Evolutionary conservation across 495 filamentous ascomycete species (phyloP), one percentile per base, ranked within the genome.

Genomic region (Cercophora sp.): DNA sequence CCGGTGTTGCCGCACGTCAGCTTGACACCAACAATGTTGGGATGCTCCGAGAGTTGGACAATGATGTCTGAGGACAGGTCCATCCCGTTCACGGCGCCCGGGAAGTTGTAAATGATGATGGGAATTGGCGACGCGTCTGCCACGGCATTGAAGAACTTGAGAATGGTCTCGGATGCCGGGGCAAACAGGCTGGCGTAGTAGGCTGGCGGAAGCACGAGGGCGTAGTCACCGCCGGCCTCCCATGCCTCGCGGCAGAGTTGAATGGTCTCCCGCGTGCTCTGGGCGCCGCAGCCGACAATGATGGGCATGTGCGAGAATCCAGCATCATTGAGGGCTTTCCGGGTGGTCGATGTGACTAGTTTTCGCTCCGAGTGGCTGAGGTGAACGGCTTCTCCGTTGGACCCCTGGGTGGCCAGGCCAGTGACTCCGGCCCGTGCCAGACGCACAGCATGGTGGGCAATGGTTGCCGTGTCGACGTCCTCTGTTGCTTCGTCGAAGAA

Each of bases 1-100:
- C 91, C 91, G 15, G 91, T 96, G 70, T 96, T 95, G 41, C 89
- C 91, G 67, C 91, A 96, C 4, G 91, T 96, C 45, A 96, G 77
- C 75, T 96, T 96, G 63, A 85, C 86, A 43, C 91, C 91, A 48
- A 89, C 83, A 60, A 96, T 92, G 62, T 96, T 96, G 58, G 85
- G 79, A 66, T 96, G 89, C 56, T 82, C 66, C 3, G 90, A 68
- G 13, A 96, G 79, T 46, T 81, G 68, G 44, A 86, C 75, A 65
- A 96, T 88, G 54, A 83, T 75, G 60, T 95, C 89, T 0, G 88
- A 93, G 47, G 79, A 84, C 40, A 96, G 83, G 62, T 96, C 91
- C 48, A 93, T 72, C 10, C 91, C 91, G 10, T 80, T 75, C 26
- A 86, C 87, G 2, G 87, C 91, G 15, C 82, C 88, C 24, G 91